These are phyloP conservation scores for Infundibulicybe gibba DNA, from an alignment of 768 basidiomycete species.

Conservation along the genomic window DNA sequence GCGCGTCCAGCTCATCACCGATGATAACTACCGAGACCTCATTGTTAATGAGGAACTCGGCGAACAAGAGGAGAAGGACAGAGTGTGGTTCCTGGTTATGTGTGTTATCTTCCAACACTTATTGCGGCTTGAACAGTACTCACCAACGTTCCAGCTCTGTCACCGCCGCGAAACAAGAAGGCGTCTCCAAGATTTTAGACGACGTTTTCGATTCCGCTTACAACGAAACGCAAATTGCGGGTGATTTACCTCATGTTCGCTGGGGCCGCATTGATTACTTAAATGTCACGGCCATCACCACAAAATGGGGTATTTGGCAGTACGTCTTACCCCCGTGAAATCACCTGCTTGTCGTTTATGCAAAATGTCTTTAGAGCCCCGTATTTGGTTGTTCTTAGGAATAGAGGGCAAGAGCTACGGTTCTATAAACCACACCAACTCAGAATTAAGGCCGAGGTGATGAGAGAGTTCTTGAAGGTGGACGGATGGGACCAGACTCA, in stretches of 20 bases:
- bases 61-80: constrained; percentile 58
- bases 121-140: constrained; percentile 3
- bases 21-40: constrained; percentile 72
- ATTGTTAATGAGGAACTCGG: constrained; percentile 69
- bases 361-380: constrained; percentile 55
- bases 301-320: constrained; percentile 86
- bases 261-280: constrained; percentile 90
- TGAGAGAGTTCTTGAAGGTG: constrained; percentile 64
- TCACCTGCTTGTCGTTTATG: constrained; percentile 3
- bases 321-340: constrained; percentile 31
- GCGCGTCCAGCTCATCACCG: constrained; percentile 76
- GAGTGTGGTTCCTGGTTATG: constrained; percentile 81
- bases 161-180: constrained; percentile 55
- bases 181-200: constrained; percentile 69
- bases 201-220: constrained; percentile 71
- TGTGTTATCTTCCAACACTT: constrained; percentile 30
- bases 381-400: constrained; percentile 61
- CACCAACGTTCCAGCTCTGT: constrained; percentile 40
- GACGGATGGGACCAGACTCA: constrained; percentile 61
- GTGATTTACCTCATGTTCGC: constrained; percentile 66
- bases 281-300: constrained; percentile 78
- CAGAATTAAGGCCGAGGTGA: constrained; percentile 50
- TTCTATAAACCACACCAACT: constrained; percentile 71
- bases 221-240: constrained; percentile 54
- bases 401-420: constrained; percentile 75